Conservation (phyloP, 495 filamentous ascomycete genomes). For the Penicillium malachiteum region DNA sequence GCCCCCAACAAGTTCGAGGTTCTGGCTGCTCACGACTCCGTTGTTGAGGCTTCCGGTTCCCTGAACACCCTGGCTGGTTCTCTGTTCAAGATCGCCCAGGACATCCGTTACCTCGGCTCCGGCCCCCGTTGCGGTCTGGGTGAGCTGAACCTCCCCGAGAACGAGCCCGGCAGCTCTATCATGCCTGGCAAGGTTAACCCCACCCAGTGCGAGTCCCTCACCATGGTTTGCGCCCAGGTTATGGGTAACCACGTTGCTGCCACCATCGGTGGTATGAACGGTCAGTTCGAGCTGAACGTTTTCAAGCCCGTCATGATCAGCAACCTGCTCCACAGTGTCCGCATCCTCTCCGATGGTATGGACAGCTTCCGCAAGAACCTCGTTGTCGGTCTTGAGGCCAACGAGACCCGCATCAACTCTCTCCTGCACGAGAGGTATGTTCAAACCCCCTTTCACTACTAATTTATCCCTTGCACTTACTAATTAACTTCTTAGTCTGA, state of each 20-base stretch:
- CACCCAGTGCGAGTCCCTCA: constrained; percentile 95
- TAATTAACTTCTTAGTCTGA: constrained; percentile 63
- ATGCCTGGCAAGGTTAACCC: constrained; percentile 99
- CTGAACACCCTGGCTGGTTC: constrained; percentile 92
- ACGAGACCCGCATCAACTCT: constrained; percentile 83
- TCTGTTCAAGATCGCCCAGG: constrained; percentile 97
- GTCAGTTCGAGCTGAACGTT: constrained; percentile 98
- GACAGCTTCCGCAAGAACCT: constrained; percentile 90
- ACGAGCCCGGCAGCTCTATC: constrained; percentile 95
- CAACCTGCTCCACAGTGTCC: constrained; percentile 87
- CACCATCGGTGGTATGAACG: constrained; percentile 92
- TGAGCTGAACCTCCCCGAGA: constrained; percentile 90
- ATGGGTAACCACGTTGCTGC: constrained; percentile 94
- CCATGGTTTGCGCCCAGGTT: constrained; percentile 96
- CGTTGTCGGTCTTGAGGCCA: constrained; percentile 83
- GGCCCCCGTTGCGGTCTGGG: constrained; percentile 94
- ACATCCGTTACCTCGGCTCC: constrained; percentile 94
- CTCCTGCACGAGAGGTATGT: constrained; percentile 82
- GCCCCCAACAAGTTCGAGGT: constrained; percentile 99
- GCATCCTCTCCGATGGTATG: constrained; percentile 90
- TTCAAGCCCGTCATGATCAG: constrained; percentile 97
- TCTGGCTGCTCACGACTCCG: constrained; percentile 93
- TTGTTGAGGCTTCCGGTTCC: constrained; percentile 89
- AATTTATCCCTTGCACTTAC: constrained; percentile 9
- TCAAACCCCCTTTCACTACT: neutral